Conservation (phyloP, 2,329 filamentous ascomycete genomes). For the Anisogramma anomala region DNA sequence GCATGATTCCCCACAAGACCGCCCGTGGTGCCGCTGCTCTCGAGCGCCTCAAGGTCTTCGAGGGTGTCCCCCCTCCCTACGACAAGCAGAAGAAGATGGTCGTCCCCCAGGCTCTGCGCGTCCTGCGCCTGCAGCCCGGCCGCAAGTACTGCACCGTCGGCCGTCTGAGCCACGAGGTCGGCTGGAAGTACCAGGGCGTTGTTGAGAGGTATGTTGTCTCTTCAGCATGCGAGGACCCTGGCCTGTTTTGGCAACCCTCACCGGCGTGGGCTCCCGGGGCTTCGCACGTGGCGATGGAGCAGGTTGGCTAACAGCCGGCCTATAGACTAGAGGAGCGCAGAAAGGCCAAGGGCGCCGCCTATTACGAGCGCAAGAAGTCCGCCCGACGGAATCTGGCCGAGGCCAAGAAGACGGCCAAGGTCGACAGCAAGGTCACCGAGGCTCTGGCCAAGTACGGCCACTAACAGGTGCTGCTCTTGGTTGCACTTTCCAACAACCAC, state of each 20-base stretch:
- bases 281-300: background rate
- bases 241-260: background rate
- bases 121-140: constrained; percentile 93
- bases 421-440: constrained; percentile 76
- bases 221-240: background rate
- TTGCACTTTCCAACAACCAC: constrained; percentile 6
- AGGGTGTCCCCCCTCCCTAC: constrained; percentile 97
- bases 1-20: constrained; percentile 99
- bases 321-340: constrained; percentile 93
- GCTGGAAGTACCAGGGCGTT: constrained; percentile 99
- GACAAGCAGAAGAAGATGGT: constrained; percentile 99
- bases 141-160: constrained; percentile 99
- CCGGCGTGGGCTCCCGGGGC: too few species aligned
- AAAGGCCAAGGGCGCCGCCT: constrained; percentile 98
- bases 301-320: constrained; percentile 13
- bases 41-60: constrained; percentile 99
- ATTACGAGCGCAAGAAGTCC: constrained; percentile 99
- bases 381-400: constrained; percentile 80
- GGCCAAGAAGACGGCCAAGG: constrained; percentile 82
- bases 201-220: constrained; percentile 71
- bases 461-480: constrained; percentile 43
- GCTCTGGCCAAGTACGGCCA: constrained; percentile 86
- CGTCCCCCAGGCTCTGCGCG: constrained; percentile 92
- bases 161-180: constrained; percentile 95
- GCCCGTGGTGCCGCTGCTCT: constrained; percentile 90